These are phyloP conservation scores for Mycena polygramma DNA, from an alignment of 768 basidiomycete species.

Conservation along the genomic window DNA sequence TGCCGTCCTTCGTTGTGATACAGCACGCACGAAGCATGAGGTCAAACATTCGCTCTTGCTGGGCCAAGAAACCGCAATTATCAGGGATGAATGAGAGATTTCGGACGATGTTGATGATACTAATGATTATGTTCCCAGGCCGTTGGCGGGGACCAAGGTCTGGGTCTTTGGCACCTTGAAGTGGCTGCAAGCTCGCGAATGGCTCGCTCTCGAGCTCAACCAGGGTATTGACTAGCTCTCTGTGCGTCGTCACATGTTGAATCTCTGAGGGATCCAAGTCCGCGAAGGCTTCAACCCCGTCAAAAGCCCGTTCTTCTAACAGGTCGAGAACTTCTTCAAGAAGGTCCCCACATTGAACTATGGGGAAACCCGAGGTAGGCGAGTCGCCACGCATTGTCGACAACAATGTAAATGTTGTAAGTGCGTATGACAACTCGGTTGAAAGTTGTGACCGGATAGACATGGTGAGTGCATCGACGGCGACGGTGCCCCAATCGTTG, in stretches of 20 bases:
- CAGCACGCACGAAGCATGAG: constrained; percentile 78
- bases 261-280: constrained; percentile 44
- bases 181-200: constrained; percentile 67
- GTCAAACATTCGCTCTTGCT: constrained; percentile 73
- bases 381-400: constrained; percentile 80
- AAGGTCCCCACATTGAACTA: constrained; percentile 82
- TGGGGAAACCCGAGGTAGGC: constrained; percentile 78
- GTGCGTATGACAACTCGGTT: constrained; percentile 88
- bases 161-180: constrained; percentile 65
- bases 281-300: constrained; percentile 54
- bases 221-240: constrained; percentile 70
- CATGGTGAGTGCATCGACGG: constrained; percentile 95
- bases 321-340: constrained; percentile 91
- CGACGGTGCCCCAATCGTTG: constrained; percentile 89
- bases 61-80: constrained; percentile 76
- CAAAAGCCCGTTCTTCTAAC: constrained; percentile 85
- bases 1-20: constrained; percentile 54
- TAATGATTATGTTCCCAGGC: constrained; percentile 75
- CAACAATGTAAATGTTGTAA: constrained; percentile 88
- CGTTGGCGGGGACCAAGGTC: constrained; percentile 72
- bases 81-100: constrained; percentile 85
- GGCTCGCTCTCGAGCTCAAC: constrained; percentile 69
- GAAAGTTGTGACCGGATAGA: constrained; percentile 88
- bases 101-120: constrained; percentile 84
- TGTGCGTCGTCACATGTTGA: constrained; percentile 69